Evolutionary conservation across 2,329 filamentous ascomycete species (phyloP).

Genomic region (Beauveria sp.): DNA sequence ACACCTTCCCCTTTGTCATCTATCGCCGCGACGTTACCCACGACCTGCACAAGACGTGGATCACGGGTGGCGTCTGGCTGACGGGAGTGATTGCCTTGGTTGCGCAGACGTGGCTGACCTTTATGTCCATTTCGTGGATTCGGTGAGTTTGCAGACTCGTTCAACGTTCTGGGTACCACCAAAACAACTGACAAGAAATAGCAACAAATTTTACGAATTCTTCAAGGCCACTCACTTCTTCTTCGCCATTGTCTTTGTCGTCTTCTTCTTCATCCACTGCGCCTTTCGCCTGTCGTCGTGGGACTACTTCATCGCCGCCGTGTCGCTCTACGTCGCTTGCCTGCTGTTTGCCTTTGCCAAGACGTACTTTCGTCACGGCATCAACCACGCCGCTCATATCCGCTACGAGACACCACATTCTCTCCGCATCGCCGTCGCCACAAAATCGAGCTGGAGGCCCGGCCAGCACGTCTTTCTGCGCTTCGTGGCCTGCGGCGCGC

Average conservation of each 20-base stretch:
- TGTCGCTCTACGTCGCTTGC: constrained; percentile 21
- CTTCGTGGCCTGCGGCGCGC: constrained; percentile 37
- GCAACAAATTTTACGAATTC: constrained; percentile 50
- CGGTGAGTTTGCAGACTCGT: constrained; percentile 27
- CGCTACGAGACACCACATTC: constrained; percentile 27
- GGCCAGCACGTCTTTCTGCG: constrained; percentile 50
- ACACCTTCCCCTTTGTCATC: constrained; percentile 54
- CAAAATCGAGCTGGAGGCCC: constrained; percentile 37
- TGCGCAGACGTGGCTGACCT: constrained; percentile 46
- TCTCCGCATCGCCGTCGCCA: constrained; percentile 35
- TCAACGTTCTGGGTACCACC: not conserved
- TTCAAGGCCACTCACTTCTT: constrained; percentile 52
- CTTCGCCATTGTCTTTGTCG: constrained; percentile 43
- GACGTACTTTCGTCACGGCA: constrained; percentile 43
- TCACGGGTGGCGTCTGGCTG: constrained; percentile 41
- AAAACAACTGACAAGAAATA: constrained; percentile 16
- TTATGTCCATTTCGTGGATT: constrained; percentile 43
- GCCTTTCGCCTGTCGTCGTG: constrained; percentile 47
- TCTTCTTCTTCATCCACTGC: constrained; percentile 56
- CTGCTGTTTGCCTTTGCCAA: constrained; percentile 40
- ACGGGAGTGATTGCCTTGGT: constrained; percentile 48
- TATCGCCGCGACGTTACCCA: constrained; percentile 37
- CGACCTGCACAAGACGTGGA: constrained; percentile 39
- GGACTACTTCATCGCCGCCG: constrained; percentile 55
- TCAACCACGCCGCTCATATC: constrained; percentile 35